Evolutionary conservation across 2,329 filamentous ascomycete genomes (phyloP), one percentile per base, ranked within the genome.

Genomic region (Penicillium italicum): DNA sequence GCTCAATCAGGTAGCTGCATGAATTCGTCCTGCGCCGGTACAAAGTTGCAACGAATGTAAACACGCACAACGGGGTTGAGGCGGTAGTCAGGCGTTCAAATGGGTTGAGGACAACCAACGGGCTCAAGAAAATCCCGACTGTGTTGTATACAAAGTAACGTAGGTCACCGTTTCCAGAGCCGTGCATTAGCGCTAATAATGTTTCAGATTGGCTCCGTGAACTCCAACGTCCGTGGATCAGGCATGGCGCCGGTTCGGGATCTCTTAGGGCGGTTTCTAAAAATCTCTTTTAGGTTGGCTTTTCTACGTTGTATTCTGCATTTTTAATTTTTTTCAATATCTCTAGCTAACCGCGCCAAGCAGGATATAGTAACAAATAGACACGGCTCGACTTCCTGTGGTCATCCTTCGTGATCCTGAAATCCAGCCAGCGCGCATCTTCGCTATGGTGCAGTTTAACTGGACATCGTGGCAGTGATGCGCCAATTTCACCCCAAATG

Each of bases 81-180:
- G 30, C 30, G 30, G 2, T n/a, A n/a, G 44, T 22, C 30, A 53
- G 37, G 20, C 26, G 12, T 36, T 49, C n/a, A 42, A 22, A 49
- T 42, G 28, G 28, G 5, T 28, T 11, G 24, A 40, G 36, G 30
- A 47, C 16, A 36, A 48, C 9, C 30, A 49, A 36, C 28, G 28
- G 22, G 12, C 33, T 40, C 28, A 22, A 51, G n/a, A 51, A 12
- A 16, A 30, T 44, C 40, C 38, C 30, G 37, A 53, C 20, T n/a
- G n/a, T n/a, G n/a, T n/a, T n/a, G n/a, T n/a, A n/a, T n/a, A n/a
- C n/a, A n/a, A n/a, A n/a, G n/a, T n/a, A n/a, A n/a, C n/a, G n/a
- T n/a, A n/a, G n/a, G n/a, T n/a, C n/a, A n/a, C 53, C 53, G n/a
- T 55, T 51, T 55, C 53, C 20, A 55, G 53, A 55, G 33, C n/a